Evolutionary conservation across 768 basidiomycete species (phyloP).

Genomic region (Trichaptum fuscoviolaceum): DNA sequence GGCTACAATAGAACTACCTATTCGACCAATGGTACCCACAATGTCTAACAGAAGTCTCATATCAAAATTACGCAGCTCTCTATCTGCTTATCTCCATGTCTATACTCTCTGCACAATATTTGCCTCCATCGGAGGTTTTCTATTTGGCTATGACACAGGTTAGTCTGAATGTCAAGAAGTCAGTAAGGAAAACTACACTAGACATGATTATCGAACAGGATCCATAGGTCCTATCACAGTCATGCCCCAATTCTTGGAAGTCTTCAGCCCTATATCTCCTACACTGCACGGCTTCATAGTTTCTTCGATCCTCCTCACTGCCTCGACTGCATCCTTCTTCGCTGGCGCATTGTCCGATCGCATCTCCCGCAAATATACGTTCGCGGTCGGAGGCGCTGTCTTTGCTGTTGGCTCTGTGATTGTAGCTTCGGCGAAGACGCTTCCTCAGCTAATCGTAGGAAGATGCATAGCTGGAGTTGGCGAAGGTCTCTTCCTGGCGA

Average conservation of each 20-base stretch:
- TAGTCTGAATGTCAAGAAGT: slow-evolving; percentile 5
- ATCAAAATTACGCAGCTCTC: neutral
- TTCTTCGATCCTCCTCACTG: slow-evolving; percentile 37
- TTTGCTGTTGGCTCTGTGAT: slow-evolving; percentile 38
- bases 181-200: neutral
- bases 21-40: neutral
- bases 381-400: slow-evolving; percentile 36
- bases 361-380: slow-evolving; percentile 41
- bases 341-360: slow-evolving; percentile 41
- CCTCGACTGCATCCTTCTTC: slow-evolving; percentile 32
- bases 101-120: slow-evolving; percentile 28
- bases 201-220: slow-evolving; percentile 6
- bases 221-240: slow-evolving; percentile 40
- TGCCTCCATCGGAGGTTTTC: slow-evolving; percentile 27
- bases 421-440: slow-evolving; percentile 28
- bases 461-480: slow-evolving; percentile 41
- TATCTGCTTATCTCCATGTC: slow-evolving; percentile 9
- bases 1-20: neutral
- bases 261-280: slow-evolving; percentile 32
- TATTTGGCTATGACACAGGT: slow-evolving; percentile 33
- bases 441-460: slow-evolving; percentile 37
- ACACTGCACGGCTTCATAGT: slow-evolving; percentile 39
- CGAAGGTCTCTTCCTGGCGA: slow-evolving; percentile 41
- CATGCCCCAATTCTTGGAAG: slow-evolving; percentile 38
- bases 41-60: neutral